A percentile compares a stretch with the other conserved stretches of the same genome.
Evolutionary conservation across 169 alveolate genomes (phyloP).

Genomic region (Plasmodium vinckei): DNA sequence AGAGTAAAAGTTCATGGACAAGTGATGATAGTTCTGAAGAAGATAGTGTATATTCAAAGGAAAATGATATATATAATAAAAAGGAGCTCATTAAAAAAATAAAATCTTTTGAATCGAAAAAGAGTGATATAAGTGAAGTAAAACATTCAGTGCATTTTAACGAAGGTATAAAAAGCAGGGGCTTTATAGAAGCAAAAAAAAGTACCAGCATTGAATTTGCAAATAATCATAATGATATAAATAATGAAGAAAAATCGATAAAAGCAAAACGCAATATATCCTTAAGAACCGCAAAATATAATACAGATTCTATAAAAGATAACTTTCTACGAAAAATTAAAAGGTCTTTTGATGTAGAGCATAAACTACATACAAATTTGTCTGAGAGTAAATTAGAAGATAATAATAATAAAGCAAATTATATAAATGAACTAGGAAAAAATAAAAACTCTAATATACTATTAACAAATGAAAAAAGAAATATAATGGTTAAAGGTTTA

Average conservation of each 20-base stretch:
- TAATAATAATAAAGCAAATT: not conserved
- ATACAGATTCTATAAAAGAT: constrained; percentile 12
- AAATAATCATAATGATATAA: too few species aligned
- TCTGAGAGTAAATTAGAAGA: not conserved
- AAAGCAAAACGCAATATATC: not conserved
- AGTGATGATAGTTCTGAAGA: too few species aligned
- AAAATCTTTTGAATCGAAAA: not conserved
- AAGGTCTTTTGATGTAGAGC: not conserved
- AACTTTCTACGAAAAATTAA: constrained; percentile 20
- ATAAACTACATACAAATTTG: not conserved
- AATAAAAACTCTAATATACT: not conserved
- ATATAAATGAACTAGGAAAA: not conserved
- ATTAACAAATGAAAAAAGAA: not conserved
- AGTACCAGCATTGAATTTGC: not conserved
- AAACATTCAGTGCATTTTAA: not conserved
- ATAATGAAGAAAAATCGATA: not conserved
- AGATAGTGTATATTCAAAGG: too few species aligned
- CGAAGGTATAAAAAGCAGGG: not conserved
- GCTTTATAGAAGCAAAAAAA: not conserved
- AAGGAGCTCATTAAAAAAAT: not conserved
- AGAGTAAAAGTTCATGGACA: not conserved
- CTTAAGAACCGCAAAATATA: constrained; percentile 13
- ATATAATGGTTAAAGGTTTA: not conserved
- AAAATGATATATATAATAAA: too few species aligned
- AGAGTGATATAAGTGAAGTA: not conserved